Conservation (phyloP, 352 stramenopile species). For the Phytophthora palmivora region DNA sequence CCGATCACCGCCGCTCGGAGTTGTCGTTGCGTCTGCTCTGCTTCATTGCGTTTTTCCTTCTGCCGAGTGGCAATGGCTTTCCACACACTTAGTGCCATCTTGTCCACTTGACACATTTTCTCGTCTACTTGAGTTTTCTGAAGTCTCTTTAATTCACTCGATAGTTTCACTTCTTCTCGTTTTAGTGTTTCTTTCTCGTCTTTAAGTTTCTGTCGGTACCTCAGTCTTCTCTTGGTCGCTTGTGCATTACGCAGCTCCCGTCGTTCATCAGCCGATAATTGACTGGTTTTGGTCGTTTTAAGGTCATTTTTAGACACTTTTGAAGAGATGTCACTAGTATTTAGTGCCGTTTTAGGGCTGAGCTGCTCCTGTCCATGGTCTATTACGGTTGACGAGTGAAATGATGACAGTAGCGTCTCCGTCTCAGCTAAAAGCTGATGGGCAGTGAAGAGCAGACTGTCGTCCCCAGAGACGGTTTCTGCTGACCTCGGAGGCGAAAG, state of each 20-base stretch:
- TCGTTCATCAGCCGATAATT: neutral
- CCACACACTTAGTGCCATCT: neutral
- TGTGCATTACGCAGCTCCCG: conserved; percentile 8
- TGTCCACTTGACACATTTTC: neutral
- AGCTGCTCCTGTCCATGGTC: neutral
- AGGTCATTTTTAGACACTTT: neutral
- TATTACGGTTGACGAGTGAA: neutral
- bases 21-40: conserved; percentile 2
- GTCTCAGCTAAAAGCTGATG: conserved; percentile 18
- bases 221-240: conserved; percentile 13
- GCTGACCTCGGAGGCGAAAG: neutral
- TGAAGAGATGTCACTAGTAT: neutral
- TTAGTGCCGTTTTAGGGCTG: neutral
- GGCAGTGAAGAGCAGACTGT: conserved; percentile 8
- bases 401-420: conserved; percentile 16
- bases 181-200: conserved; percentile 16
- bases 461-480: neutral
- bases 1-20: neutral
- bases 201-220: conserved; percentile 27
- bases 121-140: neutral
- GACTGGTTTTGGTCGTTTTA: neutral
- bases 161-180: conserved; percentile 6
- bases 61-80: too few species aligned
- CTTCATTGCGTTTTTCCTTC: conserved; percentile 9
- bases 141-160: conserved; percentile 3